Evolutionary conservation across 345 rosid genomes (phyloP).

Genomic region (Pistacia vera): DNA sequence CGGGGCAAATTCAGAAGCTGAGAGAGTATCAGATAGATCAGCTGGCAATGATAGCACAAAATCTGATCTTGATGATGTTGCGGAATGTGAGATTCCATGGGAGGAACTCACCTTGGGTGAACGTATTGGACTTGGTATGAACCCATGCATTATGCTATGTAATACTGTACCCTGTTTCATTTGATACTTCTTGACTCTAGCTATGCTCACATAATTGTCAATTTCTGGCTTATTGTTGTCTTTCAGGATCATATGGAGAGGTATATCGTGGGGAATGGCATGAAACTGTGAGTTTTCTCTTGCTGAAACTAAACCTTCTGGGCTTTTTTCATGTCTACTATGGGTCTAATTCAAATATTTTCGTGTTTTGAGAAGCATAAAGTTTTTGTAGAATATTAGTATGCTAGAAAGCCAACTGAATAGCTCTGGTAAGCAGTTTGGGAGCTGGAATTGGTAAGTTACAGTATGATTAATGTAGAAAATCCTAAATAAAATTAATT

Average conservation of each 20-base stretch:
- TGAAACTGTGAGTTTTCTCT: conserved; percentile 82
- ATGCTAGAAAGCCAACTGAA: conserved; percentile 4
- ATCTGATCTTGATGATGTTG: conserved; percentile 86
- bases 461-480: too few relatives aligned
- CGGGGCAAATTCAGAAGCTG: conserved; percentile 53
- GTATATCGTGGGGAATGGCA: conserved; percentile 97
- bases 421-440: neutral
- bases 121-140: conserved; percentile 93
- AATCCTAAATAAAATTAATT: neutral
- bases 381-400: neutral
- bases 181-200: conserved; percentile 18
- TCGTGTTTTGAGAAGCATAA: neutral
- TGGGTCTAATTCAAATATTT: neutral
- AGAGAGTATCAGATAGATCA: conserved; percentile 66
- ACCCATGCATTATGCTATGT: conserved; percentile 24
- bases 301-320: conserved; percentile 14
- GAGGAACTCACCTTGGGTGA: conserved; percentile 91
- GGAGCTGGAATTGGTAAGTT: neutral
- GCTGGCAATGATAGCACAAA: conserved; percentile 60
- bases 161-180: conserved; percentile 23
- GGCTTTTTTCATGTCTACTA: neutral
- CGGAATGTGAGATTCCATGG: conserved; percentile 87
- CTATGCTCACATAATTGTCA: neutral
- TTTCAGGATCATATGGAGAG: conserved; percentile 95
- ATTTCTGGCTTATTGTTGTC: conserved; percentile 29